Conservation (phyloP, 2,329 filamentous ascomycete genomes). For the Aspergillus hiratsukae region DNA sequence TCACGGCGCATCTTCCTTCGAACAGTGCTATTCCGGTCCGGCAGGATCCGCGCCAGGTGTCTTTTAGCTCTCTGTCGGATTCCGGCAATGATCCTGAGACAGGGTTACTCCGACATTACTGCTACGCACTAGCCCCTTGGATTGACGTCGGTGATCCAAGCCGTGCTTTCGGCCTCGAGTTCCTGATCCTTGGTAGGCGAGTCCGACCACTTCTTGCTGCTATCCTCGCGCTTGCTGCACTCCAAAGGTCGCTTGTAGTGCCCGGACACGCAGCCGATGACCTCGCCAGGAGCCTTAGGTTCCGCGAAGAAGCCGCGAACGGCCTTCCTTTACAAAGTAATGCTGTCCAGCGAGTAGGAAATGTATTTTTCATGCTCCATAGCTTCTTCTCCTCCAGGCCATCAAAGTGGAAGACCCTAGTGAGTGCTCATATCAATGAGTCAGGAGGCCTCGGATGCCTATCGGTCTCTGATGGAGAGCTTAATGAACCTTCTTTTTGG, state of each 20-base stretch:
- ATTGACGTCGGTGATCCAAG: constrained; percentile 22
- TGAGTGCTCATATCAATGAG: constrained; percentile 4
- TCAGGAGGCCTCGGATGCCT: constrained; percentile 5
- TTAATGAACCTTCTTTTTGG: constrained; percentile 18
- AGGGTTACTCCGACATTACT: constrained; percentile 20
- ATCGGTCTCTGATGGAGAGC: constrained; percentile 4
- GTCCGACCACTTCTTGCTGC: constrained; percentile 16
- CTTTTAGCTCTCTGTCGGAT: not conserved
- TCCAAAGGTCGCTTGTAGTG: constrained; percentile 9
- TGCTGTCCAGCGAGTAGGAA: constrained; percentile 12
- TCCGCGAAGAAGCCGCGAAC: constrained; percentile 17
- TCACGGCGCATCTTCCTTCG: not conserved
- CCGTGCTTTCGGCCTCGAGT: constrained; percentile 17
- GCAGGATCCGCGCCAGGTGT: not conserved
- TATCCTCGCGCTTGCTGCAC: constrained; percentile 17
- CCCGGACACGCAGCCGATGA: constrained; percentile 2
- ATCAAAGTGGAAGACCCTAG: constrained; percentile 13
- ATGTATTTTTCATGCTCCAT: constrained; percentile 15
- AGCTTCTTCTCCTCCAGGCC: constrained; percentile 12
- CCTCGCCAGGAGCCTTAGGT: constrained; percentile 5
- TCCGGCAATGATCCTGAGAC: constrained; percentile 14
- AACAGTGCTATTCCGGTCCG: not conserved
- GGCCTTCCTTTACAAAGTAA: not conserved
- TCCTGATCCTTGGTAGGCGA: constrained; percentile 16
- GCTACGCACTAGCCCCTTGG: constrained; percentile 22